phyloP scores from a whole-genome alignment of 106 monocot genomes.

The Allium fistulosum region DNA sequence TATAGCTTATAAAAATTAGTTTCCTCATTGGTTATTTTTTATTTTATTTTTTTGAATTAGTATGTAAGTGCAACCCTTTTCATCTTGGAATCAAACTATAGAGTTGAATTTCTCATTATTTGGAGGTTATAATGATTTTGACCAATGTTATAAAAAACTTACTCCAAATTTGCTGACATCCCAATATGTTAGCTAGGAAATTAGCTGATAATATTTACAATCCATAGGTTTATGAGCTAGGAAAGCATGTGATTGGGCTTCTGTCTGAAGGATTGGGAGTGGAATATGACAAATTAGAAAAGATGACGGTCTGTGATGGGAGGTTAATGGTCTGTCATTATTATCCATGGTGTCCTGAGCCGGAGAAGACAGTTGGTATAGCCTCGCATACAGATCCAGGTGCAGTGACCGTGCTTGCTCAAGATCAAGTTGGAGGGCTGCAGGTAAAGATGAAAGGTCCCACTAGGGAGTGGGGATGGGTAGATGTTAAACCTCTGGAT shows the following conservation, averaged over 20 bases:
- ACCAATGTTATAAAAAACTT: too few species aligned
- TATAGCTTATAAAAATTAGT: too few species aligned
- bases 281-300: conserved; percentile 25
- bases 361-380: conserved; percentile 49
- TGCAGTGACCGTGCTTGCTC: conserved; percentile 46
- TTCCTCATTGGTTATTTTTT: too few species aligned
- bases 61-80: too few species aligned
- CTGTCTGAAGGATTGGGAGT: conserved; percentile 59
- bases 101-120: too few species aligned
- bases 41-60: too few species aligned
- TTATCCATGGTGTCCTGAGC: conserved; percentile 79
- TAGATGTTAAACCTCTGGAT: conserved; percentile 30
- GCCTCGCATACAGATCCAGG: conserved; percentile 56
- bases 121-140: too few species aligned
- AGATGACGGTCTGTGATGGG: conserved; percentile 30
- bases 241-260: conserved; percentile 32
- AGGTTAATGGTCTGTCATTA: conserved; percentile 60
- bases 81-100: too few species aligned
- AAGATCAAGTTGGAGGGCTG: conserved; percentile 56
- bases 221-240: conserved; percentile 10
- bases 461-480: conserved; percentile 26
- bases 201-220: too few species aligned
- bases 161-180: too few species aligned
- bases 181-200: too few species aligned
- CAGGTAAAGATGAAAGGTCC: conserved; percentile 31